Evolutionary conservation across 176 grass and related monocot species (phyloP).

Genomic region (Thinopyrum elongatum): DNA sequence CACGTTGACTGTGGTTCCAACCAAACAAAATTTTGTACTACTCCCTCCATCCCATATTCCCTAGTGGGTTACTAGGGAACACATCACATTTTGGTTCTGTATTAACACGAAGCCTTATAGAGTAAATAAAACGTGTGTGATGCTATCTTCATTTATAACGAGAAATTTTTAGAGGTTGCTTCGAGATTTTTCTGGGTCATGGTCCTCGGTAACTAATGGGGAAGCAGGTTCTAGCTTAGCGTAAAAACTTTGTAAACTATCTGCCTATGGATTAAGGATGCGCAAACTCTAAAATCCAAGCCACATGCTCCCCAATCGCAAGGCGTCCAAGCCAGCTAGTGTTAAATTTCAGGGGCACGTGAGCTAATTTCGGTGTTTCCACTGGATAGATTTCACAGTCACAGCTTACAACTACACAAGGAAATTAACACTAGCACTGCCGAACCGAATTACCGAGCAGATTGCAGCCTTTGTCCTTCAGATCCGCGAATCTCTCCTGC

Average conservation of each 20-base stretch:
- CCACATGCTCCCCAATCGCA: background rate
- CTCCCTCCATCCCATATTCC: too few species aligned
- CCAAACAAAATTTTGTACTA: conserved; percentile 7
- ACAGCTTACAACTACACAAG: background rate
- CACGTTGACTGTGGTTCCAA: background rate
- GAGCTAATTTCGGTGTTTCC: background rate
- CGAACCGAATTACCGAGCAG: conserved; percentile 57
- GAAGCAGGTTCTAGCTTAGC: background rate
- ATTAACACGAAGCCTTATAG: background rate
- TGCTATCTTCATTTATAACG: background rate
- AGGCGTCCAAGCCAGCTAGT: background rate
- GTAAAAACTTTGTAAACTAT: background rate
- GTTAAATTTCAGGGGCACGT: background rate
- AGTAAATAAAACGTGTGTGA: background rate
- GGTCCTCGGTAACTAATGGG: background rate
- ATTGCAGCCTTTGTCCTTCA: conserved; percentile 73
- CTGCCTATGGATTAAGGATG: background rate
- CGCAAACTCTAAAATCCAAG: background rate
- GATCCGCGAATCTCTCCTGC: conserved; percentile 86
- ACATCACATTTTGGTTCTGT: conserved; percentile 3
- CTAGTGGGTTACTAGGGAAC: background rate
- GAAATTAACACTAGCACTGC: background rate
- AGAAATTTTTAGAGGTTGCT: conserved; percentile 13
- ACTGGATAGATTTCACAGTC: background rate
- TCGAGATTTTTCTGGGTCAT: conserved; percentile 3